Conservation (phyloP, 768 basidiomycete genomes). For the Rhizopogon vinicolor region DNA sequence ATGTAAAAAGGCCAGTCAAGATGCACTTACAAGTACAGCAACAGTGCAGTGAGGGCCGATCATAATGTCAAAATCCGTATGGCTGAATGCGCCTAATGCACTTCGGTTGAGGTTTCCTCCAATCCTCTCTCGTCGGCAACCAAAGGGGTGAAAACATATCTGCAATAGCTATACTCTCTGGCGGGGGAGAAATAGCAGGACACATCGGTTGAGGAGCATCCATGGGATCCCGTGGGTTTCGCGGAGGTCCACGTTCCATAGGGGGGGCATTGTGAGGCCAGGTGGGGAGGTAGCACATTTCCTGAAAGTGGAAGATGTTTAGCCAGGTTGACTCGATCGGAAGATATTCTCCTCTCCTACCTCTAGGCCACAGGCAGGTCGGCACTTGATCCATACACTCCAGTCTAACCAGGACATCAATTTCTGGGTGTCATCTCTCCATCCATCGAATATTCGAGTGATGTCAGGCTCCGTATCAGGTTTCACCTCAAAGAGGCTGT, state of each 20-base stretch:
- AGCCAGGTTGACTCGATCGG: neutral
- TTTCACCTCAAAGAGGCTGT: neutral
- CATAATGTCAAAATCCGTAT: neutral
- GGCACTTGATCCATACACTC: slow-evolving; percentile 17
- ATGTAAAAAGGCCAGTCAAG: too few species aligned
- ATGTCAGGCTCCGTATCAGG: slow-evolving; percentile 1
- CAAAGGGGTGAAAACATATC: too few species aligned
- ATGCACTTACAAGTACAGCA: too few species aligned
- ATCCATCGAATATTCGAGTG: neutral
- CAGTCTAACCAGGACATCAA: slow-evolving; percentile 19
- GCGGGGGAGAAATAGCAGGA: neutral
- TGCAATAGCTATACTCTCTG: neutral
- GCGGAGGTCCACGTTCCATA: neutral
- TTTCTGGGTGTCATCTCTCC: slow-evolving; percentile 3
- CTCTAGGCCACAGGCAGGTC: slow-evolving; percentile 10
- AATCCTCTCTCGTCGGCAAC: neutral
- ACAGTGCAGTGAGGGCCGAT: too few species aligned
- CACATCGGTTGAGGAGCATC: too few species aligned
- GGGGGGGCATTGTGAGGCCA: slow-evolving; percentile 11
- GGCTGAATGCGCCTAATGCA: neutral
- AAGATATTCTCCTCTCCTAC: slow-evolving; percentile 4
- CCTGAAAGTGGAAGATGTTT: slow-evolving; percentile 3
- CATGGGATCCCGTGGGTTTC: too few species aligned
- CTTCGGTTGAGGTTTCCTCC: neutral
- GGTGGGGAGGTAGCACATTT: slow-evolving; percentile 21